Evolutionary conservation across 2,329 filamentous ascomycete species (phyloP), one percentile per base, ranked within the genome.

Genomic region (Diatrype stigma): DNA sequence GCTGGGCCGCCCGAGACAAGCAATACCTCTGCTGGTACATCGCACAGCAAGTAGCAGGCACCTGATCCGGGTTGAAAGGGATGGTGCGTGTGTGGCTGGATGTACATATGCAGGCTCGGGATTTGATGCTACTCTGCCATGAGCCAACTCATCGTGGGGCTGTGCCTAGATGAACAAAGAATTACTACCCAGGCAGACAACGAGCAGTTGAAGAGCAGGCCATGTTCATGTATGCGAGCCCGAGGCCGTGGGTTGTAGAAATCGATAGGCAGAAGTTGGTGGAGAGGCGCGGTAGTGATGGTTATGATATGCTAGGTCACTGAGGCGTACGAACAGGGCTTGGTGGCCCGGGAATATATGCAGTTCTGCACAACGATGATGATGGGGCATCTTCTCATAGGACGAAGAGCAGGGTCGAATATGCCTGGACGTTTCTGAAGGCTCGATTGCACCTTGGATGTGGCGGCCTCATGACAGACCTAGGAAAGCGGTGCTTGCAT

Each of bases 361-460:
- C 61, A 62, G 57, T 58, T 47, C 53, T 60, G 51, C 56, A 50
- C 53, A 49, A 51, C 47, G 54, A 51, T 55, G 58, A 61, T 62
- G 60, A 65, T 63, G 62, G 60, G 59, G 57, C 58, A 62, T 53
- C 48, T 49, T 60, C 58, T 61, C 53, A 65, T 63, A 65, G 63
- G 60, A 52, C 55, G 53, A 50, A 51, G n/a, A 53, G 42, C 53
- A 19, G 10, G 38, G 3, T n/a, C 10, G 49, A 38, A 16, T 51
- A 55, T 54, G 52, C 57, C 56, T 61, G 49, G 56, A 57, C 51
- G 55, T 52, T 56, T 56, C 59, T 59, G 50, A 53, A 55, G 57
- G 51, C 54, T 54, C 55, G 51, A 58, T 56, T 60, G 54, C 53
- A 49, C 56, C 58, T 58, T 52, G 30, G 50, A 49, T 11, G 60